phyloP scores from a whole-genome alignment of 2,329 filamentous ascomycete genomes.

The Penicillium psychrosexuale region DNA sequence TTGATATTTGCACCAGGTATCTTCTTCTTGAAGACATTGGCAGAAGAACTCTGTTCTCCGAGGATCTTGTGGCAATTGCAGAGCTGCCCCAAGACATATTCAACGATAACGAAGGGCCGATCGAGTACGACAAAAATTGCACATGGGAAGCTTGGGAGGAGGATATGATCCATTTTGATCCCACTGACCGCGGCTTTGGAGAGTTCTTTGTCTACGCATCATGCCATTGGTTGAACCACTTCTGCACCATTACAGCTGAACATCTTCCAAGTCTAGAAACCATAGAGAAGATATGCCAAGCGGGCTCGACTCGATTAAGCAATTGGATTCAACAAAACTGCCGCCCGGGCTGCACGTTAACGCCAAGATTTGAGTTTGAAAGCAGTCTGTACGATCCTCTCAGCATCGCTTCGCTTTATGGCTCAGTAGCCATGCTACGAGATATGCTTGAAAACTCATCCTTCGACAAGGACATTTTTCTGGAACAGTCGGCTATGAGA shows the following conservation, averaged over 20 bases:
- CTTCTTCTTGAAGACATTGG: conserved; percentile 22
- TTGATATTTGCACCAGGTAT: conserved; percentile 28
- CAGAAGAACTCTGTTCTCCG: conserved; percentile 27
- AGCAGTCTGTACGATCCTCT: conserved; percentile 36
- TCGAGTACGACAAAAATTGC: conserved; percentile 20
- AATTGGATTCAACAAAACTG: conserved; percentile 36
- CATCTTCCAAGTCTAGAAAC: conserved; percentile 14
- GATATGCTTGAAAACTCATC: conserved; percentile 26
- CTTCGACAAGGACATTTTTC: conserved; percentile 15
- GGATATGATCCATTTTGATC: conserved; percentile 28
- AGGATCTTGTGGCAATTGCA: conserved; percentile 23
- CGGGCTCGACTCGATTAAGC: conserved; percentile 27
- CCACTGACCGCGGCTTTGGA: conserved; percentile 25
- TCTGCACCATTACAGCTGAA: conserved; percentile 18
- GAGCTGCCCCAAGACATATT: conserved; percentile 30
- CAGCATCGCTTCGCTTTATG: conserved; percentile 34
- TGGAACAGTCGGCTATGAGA: conserved; percentile 12
- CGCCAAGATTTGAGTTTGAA: conserved; percentile 32
- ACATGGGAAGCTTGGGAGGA: conserved; percentile 34
- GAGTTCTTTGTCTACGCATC: conserved; percentile 38
- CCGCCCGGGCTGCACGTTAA: conserved; percentile 31
- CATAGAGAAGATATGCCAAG: conserved; percentile 12
- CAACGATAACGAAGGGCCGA: conserved; percentile 16
- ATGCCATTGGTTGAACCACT: conserved; percentile 37
- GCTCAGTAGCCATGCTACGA: conserved; percentile 32